Evolutionary conservation across 1,284 basidiomycete genomes (phyloP).

Genomic region (Peniophora sp.): DNA sequence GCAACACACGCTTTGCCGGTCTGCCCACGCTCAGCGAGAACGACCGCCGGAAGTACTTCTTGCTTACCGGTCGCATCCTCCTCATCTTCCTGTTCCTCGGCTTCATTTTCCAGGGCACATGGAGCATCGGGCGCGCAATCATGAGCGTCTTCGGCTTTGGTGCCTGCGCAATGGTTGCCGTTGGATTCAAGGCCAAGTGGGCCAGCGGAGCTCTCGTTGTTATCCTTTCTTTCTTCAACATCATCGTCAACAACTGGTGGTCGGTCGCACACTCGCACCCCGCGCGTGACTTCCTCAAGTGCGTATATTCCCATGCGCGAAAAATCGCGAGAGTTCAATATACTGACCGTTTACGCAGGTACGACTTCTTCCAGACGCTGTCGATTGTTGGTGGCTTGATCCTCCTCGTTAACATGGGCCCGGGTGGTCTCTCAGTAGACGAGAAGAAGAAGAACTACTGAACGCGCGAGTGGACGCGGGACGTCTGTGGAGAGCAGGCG

Average conservation of each 20-base stretch:
- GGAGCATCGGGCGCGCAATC: conserved; percentile 80
- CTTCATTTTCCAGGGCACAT: conserved; percentile 91
- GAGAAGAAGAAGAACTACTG: conserved; percentile 97
- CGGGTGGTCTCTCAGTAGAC: conserved; percentile 94
- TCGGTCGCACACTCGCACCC: conserved; percentile 89
- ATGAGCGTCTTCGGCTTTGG: conserved; percentile 84
- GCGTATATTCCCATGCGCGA: conserved; percentile 17
- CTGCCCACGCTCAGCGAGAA: conserved; percentile 88
- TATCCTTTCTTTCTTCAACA: conserved; percentile 90
- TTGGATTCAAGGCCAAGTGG: conserved; percentile 99
- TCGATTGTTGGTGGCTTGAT: conserved; percentile 97
- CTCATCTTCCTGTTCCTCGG: conserved; percentile 99
- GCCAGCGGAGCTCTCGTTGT: conserved; percentile 95
- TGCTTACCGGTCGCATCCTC: conserved; percentile 93
- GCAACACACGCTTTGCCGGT: conserved; percentile 88
- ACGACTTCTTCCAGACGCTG: conserved; percentile 92
- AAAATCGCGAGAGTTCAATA: not conserved
- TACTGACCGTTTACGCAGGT: conserved; percentile 33
- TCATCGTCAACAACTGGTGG: conserved; percentile 99
- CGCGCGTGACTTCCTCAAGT: conserved; percentile 96
- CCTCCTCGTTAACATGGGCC: conserved; percentile 97
- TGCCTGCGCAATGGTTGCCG: conserved; percentile 96
- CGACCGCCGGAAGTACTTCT: conserved; percentile 98
- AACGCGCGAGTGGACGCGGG: conserved; percentile 7
- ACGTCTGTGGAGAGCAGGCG: not conserved